phyloP scores from a whole-genome alignment of 495 filamentous ascomycete genomes.

The Penicillium antarcticum region DNA sequence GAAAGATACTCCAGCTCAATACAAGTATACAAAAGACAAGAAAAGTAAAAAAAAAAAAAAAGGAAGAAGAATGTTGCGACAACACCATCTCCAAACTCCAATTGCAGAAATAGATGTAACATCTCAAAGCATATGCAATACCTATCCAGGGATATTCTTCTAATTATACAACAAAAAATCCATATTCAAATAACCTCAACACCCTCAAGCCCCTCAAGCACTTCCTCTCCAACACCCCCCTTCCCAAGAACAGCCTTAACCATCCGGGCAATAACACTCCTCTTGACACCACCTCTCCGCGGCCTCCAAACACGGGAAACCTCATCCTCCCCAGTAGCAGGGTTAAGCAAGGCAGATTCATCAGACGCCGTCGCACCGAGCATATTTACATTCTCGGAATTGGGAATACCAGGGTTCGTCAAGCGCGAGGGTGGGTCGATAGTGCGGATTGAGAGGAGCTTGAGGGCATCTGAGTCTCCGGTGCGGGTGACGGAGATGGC shows the following conservation, averaged over 20 bases:
- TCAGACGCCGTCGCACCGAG: slow-evolving; percentile 36
- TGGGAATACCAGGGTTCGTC: slow-evolving; percentile 66
- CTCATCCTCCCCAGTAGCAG: slow-evolving; percentile 45
- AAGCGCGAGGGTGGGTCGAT: slow-evolving; percentile 70
- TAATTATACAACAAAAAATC: background rate
- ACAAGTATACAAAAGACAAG: background rate
- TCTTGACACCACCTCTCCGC: slow-evolving; percentile 70
- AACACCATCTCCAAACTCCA: too few relatives aligned
- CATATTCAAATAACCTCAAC: slow-evolving; percentile 37
- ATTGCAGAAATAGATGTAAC: too few relatives aligned
- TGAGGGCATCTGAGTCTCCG: slow-evolving; percentile 30
- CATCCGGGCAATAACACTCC: slow-evolving; percentile 62
- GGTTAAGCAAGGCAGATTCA: slow-evolving; percentile 23
- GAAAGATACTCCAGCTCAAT: too few relatives aligned
- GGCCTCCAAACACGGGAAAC: slow-evolving; percentile 76
- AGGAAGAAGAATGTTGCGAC: too few relatives aligned
- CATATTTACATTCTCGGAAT: slow-evolving; percentile 65
- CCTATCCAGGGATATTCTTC: too few relatives aligned
- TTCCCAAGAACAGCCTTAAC: slow-evolving; percentile 60
- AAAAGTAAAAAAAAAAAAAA: background rate
- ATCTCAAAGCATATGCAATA: too few relatives aligned
- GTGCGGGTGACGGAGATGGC: slow-evolving; percentile 65
- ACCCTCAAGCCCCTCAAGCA: slow-evolving; percentile 71
- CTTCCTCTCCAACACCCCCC: slow-evolving; percentile 81
- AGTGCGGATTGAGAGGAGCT: slow-evolving; percentile 60